Base-by-base conservation (phyloP, 345 rosid genomes). In the Brassica carinata region DNA sequence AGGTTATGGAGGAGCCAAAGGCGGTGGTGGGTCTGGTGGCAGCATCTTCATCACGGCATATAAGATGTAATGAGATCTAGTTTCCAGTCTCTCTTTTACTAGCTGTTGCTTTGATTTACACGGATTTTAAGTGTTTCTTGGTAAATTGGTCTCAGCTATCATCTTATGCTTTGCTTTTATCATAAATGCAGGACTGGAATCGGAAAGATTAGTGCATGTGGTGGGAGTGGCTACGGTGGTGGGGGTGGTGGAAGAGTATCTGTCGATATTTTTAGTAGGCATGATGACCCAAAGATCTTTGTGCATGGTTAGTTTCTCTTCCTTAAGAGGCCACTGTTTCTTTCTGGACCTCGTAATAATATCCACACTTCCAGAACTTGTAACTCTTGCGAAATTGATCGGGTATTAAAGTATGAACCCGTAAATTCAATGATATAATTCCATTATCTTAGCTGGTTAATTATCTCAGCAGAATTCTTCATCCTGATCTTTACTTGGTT, bases 191-290 rank as follows among this genome's bases (percentile, higher is more conserved):
- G 99, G 99, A 92, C 86, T 63, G 99, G 99, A 87, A 73, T 82
- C 90, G 99, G 99, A 73, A 75, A 71, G 85, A 89, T 96, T 72
- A 96, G 97, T 83, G 97, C 99, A 15, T 90, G 98, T 82, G 99
- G 99, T 64, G 99, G 99, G 73, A 82, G 86, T 85, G 99, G 99
- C 82, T 94, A 87, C 85, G 98, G 86, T 67, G 99, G 98, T 77
- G 99, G 99, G 26, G 98, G 99, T 43, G 99, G 99, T 71, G 99
- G 99, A 80, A 92, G 99, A 91, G 87, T 94, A 84, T 84, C 99
- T 31, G 96, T 96, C 51, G 86, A 96, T 77, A 79, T 96, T 80
- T 96, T 91, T 84, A 96, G 98, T 84, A 87, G 99, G 89, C 99
- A 94, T 77, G 97, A 90, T 84, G 96, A 91, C 69, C 99, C 98